phyloP scores from a whole-genome alignment of 371 early-diverging fungal genomes.

The Mucor plumbeus region DNA sequence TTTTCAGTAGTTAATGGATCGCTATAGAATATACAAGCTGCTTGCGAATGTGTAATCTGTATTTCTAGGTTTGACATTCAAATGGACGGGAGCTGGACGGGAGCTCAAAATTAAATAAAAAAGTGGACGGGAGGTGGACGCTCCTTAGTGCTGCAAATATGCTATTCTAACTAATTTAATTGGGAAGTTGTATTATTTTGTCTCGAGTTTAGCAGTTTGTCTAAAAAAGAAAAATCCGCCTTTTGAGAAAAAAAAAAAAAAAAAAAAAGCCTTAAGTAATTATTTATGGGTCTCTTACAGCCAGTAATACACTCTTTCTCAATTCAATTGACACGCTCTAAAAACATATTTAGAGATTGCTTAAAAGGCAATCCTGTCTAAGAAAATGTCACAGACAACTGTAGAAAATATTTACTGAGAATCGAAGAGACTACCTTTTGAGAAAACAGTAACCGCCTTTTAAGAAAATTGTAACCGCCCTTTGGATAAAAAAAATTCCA shows the following conservation, averaged over 20 bases:
- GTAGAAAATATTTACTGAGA: conserved; percentile 8
- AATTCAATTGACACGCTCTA: conserved; percentile 11
- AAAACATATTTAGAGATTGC: conserved; percentile 20
- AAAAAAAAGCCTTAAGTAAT: background rate
- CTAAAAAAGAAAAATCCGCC: conserved; percentile 3
- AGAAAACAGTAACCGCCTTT: too few relatives aligned
- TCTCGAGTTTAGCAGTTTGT: background rate
- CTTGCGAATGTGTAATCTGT: conserved; percentile 21
- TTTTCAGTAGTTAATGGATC: conserved; percentile 17
- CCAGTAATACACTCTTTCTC: conserved; percentile 12
- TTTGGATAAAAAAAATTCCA: too few relatives aligned
- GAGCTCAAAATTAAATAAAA: background rate
- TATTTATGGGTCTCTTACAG: conserved; percentile 15
- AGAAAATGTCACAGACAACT: conserved; percentile 11
- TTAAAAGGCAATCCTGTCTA: conserved; percentile 22
- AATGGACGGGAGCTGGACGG: conserved; percentile 1
- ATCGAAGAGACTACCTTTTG: background rate
- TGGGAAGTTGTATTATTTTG: background rate
- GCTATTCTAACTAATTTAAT: conserved; percentile 8
- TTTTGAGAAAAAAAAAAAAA: too few relatives aligned
- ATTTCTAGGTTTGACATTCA: conserved; percentile 23
- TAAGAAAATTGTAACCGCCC: too few relatives aligned
- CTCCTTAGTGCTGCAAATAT: conserved; percentile 13
- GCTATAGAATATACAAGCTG: conserved; percentile 16
- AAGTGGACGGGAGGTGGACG: conserved; percentile 13